Base-by-base conservation (phyloP, 192 early-diverging fungal genomes). In the Chytriomyces sp. region DNA sequence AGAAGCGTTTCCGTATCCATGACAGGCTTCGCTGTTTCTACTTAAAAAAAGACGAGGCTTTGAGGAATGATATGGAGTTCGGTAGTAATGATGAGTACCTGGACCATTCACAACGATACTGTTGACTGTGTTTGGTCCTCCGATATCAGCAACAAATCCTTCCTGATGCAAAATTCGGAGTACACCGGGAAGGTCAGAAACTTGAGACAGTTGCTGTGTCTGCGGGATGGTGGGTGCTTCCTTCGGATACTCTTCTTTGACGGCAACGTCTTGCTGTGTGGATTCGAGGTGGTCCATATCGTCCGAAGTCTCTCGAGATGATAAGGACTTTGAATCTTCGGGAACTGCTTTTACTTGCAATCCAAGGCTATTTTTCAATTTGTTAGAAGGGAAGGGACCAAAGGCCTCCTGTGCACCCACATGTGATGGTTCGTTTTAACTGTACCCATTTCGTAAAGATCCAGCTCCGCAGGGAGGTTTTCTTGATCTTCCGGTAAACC, bases 401-500 rank as follows among this genome's bases (percentile, higher is more conserved):
- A 28, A 25, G 30, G 19, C 30, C 14, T 25, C 30, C 10, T 57
- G 2, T 14, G 19, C 30, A 28, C 19, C 55, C 39, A 68, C 65
- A 10, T 28, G 54, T 68, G 65, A 55, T 68, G 52, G 33, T 53
- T 53, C 12, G 52, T n/a, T 19, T 55, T 26, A 5, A 68, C 54
- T 26, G 7, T 25, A 14, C 65, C 65, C 6, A 68, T 28, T 37
- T 55, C 65, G 30, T 55, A 68, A 6, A 10, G 5, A 14, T 68
- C 52, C n/a, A 28, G 32, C 12, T 34, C 44, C 52, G 26, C 6
- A 31, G 32, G 26, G 4, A 55, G 26, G 5, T 5, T 34, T 7
- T 68, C 65, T 28, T 68, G 34, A 12, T 68, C 65, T 28, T 52
- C 5, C 30, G 65, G 52, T 19, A 22, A 6, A n/a, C 52, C 65